Conservation (phyloP, 1,284 basidiomycete species). For the Lentinus polychrous region DNA sequence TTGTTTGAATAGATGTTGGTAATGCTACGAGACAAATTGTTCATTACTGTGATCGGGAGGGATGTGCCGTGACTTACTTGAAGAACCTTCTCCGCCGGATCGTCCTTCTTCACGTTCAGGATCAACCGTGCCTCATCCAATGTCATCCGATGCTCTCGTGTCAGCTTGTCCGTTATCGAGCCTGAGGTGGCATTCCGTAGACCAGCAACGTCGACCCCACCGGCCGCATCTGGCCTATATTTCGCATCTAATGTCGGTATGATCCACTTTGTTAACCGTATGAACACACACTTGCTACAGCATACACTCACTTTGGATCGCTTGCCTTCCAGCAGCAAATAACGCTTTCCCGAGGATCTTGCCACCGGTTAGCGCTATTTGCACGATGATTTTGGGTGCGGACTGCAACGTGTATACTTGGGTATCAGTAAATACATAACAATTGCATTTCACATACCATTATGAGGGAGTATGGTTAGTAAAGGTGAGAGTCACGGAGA, state of each 20-base stretch:
- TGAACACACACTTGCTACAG: not conserved
- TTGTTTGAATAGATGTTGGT: constrained; percentile 88
- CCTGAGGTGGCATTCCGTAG: constrained; percentile 69
- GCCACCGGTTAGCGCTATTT: constrained; percentile 76
- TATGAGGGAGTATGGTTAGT: not conserved
- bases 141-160: constrained; percentile 87
- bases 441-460: constrained; percentile 6
- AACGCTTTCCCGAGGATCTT: constrained; percentile 91
- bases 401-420: constrained; percentile 36
- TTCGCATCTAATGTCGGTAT: constrained; percentile 53
- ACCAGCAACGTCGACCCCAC: constrained; percentile 61
- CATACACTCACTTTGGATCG: constrained; percentile 85
- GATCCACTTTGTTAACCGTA: not conserved
- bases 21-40: constrained; percentile 56
- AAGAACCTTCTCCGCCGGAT: constrained; percentile 60
- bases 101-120: constrained; percentile 82
- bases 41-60: not conserved
- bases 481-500: not conserved
- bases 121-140: constrained; percentile 94
- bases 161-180: constrained; percentile 69
- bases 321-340: constrained; percentile 86
- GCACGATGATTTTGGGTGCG: constrained; percentile 71
- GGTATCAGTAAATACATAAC: not conserved
- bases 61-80: constrained; percentile 48
- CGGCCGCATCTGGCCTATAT: constrained; percentile 55